These are phyloP conservation scores for Cryphonectria naterciae DNA, from an alignment of 2,329 filamentous ascomycete genomes.

Conservation along the genomic window DNA sequence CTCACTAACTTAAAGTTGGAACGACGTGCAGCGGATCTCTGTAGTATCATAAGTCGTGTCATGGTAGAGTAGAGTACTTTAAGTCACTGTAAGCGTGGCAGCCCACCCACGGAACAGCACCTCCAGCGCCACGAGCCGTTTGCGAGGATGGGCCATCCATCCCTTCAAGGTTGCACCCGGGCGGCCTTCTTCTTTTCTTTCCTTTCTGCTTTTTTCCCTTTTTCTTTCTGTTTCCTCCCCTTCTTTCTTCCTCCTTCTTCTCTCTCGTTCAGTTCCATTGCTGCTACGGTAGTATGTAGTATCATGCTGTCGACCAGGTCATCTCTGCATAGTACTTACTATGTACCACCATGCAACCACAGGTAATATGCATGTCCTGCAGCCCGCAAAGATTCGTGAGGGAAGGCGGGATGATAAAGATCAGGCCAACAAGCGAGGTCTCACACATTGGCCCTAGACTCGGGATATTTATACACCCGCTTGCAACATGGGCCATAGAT, in stretches of 20 bases:
- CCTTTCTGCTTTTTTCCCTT: not conserved
- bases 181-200: conserved; percentile 8
- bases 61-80: not conserved
- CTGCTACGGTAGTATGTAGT: not conserved
- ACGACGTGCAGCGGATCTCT: conserved; percentile 7
- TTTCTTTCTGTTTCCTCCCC: no score
- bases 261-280: not conserved
- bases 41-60: not conserved
- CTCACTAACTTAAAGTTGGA: not conserved
- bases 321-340: not conserved
- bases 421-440: conserved; percentile 11
- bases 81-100: not conserved
- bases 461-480: conserved; percentile 15
- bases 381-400: not conserved
- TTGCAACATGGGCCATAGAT: conserved; percentile 21
- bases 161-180: conserved; percentile 15
- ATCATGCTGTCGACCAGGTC: not conserved
- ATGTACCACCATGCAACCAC: not conserved
- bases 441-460: not conserved
- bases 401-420: not conserved
- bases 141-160: not conserved
- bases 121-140: conserved; percentile 15
- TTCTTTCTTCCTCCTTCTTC: no score
- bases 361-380: not conserved
- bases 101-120: conserved; percentile 10